phyloP scores from a whole-genome alignment of 352 stramenopile genomes.

The Phytophthora cryptogea region DNA sequence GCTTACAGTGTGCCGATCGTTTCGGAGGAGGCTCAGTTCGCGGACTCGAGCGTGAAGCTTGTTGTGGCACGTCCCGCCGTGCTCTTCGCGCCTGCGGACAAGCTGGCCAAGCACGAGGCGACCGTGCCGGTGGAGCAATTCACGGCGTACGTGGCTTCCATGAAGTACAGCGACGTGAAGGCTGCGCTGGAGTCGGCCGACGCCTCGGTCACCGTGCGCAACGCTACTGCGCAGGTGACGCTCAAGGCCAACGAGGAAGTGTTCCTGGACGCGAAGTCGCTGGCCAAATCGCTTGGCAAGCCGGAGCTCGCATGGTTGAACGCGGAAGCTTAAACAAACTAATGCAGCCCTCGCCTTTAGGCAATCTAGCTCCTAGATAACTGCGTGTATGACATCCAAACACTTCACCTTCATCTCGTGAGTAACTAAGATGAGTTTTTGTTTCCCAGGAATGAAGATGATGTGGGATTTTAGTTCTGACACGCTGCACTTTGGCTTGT shows the following conservation, averaged over 20 bases:
- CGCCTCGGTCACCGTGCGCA: slow-evolving; percentile 50
- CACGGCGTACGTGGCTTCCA: slow-evolving; percentile 71
- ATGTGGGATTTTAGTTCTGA: slow-evolving; percentile 11
- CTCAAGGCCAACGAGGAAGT: slow-evolving; percentile 66
- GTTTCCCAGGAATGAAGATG: background rate
- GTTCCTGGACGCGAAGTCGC: slow-evolving; percentile 78
- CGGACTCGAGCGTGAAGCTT: slow-evolving; percentile 68
- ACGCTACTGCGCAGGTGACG: slow-evolving; percentile 44
- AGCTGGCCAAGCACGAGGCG: slow-evolving; percentile 49
- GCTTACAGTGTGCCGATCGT: slow-evolving; percentile 72
- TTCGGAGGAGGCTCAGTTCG: slow-evolving; percentile 69
- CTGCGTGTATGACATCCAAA: slow-evolving; percentile 16
- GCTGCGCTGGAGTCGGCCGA: slow-evolving; percentile 37
- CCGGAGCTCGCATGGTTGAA: slow-evolving; percentile 55
- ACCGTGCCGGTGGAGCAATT: slow-evolving; percentile 50
- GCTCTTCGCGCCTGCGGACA: slow-evolving; percentile 61
- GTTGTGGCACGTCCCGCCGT: slow-evolving; percentile 73
- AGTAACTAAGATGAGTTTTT: no score
- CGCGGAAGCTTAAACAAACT: slow-evolving; percentile 27
- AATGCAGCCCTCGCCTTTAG: slow-evolving; percentile 1
- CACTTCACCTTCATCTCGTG: background rate
- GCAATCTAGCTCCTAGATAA: slow-evolving; percentile 16
- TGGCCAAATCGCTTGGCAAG: slow-evolving; percentile 45
- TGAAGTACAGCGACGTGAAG: slow-evolving; percentile 86
- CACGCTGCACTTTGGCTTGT: slow-evolving; percentile 21